Base-by-base conservation (phyloP, 164 flowering plant species). In the Magnolia sinica region DNA sequence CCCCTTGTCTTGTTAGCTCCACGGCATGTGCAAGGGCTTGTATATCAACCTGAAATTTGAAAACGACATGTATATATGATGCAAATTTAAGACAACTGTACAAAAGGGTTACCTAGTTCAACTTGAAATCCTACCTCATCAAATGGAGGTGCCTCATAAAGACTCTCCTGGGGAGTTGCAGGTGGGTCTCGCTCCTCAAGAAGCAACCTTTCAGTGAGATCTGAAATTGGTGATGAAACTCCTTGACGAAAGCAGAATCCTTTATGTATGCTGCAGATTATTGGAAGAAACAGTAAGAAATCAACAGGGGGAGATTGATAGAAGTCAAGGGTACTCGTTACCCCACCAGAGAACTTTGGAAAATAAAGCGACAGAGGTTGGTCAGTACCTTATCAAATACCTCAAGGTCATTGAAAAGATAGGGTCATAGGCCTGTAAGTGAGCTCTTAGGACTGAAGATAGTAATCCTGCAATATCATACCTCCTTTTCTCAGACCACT, bases 11-110 rank as follows among this genome's bases (percentile, higher is more conserved):
- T 52, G 99, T 91, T 49, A 96, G 93, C 86, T 93, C 96, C 58
- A 96, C 99, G 77, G 99, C 99, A 88, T 96, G 98, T 64, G 98
- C 98, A 78, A 96, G 94, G 58, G 98, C 98, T 86, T 96, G 99
- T 81, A 96, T 88, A 81, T 96, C 99, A 74, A 92, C 98, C 99
- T 96, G 87, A 76, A 67, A 74, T 76, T 16, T 29, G 71, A 68
- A 27, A 51, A 50, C 27, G 61, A 71, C 31, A 74, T 14, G 71
- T 3, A 68, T 29, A 31, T 7, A 68, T 5, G 16, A 45, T 68
- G 18, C 20, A 68, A 27, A 55, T 55, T 16, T 55, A 55, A 55
- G 13, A 11, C 61, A 8, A 16, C 61, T 55, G 61, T 55, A 55
- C 13, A 71, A n/a, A 71, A 8, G 4, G 27, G 50, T n/a, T 19